phyloP scores from a whole-genome alignment of 805 yeast species.

The Tetrapisispora iriomotensis region DNA sequence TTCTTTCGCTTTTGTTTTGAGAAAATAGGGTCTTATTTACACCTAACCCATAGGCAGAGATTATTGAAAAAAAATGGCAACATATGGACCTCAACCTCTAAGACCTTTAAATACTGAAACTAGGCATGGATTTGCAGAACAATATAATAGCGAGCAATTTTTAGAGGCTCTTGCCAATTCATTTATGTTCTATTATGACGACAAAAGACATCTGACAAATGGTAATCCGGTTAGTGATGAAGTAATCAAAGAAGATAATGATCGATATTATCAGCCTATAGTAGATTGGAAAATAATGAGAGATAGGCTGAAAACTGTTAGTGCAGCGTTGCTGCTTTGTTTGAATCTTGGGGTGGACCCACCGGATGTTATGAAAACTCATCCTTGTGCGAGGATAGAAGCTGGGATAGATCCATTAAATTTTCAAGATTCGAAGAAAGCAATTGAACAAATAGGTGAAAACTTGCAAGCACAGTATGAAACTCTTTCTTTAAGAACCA shows the following conservation, averaged over 20 bases:
- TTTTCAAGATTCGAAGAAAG: constrained; percentile 77
- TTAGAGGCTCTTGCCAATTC: constrained; percentile 49
- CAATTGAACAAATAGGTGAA: constrained; percentile 85
- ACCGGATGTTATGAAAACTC: constrained; percentile 87
- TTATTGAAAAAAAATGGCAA: constrained; percentile 13
- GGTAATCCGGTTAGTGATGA: constrained; percentile 65
- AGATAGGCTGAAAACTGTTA: constrained; percentile 84
- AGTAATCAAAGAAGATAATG: constrained; percentile 37
- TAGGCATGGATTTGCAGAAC: constrained; percentile 63
- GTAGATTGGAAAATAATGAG: constrained; percentile 86
- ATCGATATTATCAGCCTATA: constrained; percentile 53
- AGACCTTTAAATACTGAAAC: constrained; percentile 45
- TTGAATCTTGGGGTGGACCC: constrained; percentile 93
- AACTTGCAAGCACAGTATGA: constrained; percentile 82
- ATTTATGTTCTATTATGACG: constrained; percentile 78
- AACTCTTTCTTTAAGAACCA: constrained; percentile 72
- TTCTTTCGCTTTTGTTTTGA: too few species aligned
- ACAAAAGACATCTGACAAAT: constrained; percentile 83
- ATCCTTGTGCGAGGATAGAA: constrained; percentile 85
- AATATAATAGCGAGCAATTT: constrained; percentile 39
- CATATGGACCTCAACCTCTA: constrained; percentile 32
- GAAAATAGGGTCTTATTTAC: too few species aligned
- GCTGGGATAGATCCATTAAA: constrained; percentile 88
- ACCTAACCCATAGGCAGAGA: too few species aligned
- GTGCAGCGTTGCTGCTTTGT: constrained; percentile 87